Base-by-base conservation (phyloP, 305 asterid species). In the Solanum aculeatissimum region DNA sequence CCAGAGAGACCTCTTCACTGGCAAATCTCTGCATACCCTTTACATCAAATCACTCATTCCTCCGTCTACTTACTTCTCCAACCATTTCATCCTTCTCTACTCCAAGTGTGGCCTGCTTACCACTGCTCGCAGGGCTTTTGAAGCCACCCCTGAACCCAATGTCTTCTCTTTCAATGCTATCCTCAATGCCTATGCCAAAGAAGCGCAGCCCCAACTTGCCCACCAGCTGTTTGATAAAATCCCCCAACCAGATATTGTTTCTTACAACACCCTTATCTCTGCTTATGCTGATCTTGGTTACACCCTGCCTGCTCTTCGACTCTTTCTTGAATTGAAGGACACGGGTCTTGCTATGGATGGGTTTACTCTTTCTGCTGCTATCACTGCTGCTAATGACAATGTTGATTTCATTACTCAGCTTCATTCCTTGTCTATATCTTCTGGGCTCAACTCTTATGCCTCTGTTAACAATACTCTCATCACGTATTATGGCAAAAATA, bases 61-160 rank as follows among this genome's bases (percentile, higher is more conserved):
- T 49, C 88, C 80, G 14, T 83, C 89, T 12, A 92, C 94, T 65
- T 94, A 93, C 86, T 72, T 94, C 42, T 90, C 95, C 91, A 94
- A 94, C 91, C 98, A 93, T 86, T 92, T 94, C 93, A 92, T 91
- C 80, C 93, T 93, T 87, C 93, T 94, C 16, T 93, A 94, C 92
- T 94, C 97, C 89, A 93, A 91, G 88, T 94, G 95, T 85, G 82
- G 92, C 88, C 86, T 86, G 7, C 92, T 93, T 51, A 86, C 88
- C 82, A 85, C 89, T 84, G 97, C 97, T 86, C 88, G 86, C 32
- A 87, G 60, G 72, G 91, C 91, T 58, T 93, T 94, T 87, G 88
- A 88, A 60, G 90, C 88, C 83, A 89, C 82, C 85, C 55, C 84
- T 2, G 80, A 87, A 38, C 97, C 96, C 84, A 94, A 94, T 80